A percentile compares a stretch with the other conserved stretches of the same genome.
These are phyloP conservation scores for Penicillium bovifimosum DNA, from an alignment of 495 filamentous ascomycete genomes.

Conservation along the genomic window DNA sequence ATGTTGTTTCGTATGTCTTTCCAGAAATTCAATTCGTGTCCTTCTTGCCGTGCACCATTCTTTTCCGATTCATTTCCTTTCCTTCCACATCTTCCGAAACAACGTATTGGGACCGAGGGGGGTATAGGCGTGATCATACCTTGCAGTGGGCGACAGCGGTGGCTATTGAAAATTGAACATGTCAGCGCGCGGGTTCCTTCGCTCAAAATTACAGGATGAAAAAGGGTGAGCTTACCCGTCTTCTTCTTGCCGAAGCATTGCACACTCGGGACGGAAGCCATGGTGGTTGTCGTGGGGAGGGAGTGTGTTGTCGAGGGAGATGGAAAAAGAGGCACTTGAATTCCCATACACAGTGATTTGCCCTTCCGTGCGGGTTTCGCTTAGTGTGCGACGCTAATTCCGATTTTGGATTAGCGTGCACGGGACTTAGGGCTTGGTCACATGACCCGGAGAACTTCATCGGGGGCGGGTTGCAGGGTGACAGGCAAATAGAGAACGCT, in stretches of 20 bases:
- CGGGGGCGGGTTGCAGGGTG: constrained; percentile 2
- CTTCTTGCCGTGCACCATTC: constrained; percentile 1
- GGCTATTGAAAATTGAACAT: constrained; percentile 46
- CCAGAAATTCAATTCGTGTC: constrained; percentile 4
- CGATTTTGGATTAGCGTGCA: constrained; percentile 6
- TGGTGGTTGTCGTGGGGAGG: constrained; percentile 50
- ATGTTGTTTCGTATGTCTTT: constrained; percentile 9
- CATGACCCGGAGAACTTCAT: constrained; percentile 13
- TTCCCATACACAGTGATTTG: constrained; percentile 31
- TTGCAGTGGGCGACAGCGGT: constrained; percentile 92
- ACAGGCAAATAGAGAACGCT: constrained; percentile 12
- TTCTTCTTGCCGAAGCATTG: constrained; percentile 96
- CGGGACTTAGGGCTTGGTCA: constrained; percentile 29
- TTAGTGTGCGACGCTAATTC: constrained; percentile 34
- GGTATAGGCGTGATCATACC: constrained; percentile 48
- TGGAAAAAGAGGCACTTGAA: constrained; percentile 29
- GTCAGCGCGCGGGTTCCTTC: constrained; percentile 26
- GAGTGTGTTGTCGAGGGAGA: constrained; percentile 40
- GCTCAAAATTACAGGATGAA: background rate
- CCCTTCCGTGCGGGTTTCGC: constrained; percentile 44
- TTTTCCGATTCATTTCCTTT: constrained; percentile 2
- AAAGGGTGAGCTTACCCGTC: constrained; percentile 51
- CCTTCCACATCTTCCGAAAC: constrained; percentile 15
- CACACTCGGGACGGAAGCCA: constrained; percentile 77
- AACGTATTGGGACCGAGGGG: constrained; percentile 15